Percentiles rank a stretch among this genome's conserved stretches.
phyloP scores from a whole-genome alignment of 148 eudicot species.

The Vaccinium darrowii region DNA sequence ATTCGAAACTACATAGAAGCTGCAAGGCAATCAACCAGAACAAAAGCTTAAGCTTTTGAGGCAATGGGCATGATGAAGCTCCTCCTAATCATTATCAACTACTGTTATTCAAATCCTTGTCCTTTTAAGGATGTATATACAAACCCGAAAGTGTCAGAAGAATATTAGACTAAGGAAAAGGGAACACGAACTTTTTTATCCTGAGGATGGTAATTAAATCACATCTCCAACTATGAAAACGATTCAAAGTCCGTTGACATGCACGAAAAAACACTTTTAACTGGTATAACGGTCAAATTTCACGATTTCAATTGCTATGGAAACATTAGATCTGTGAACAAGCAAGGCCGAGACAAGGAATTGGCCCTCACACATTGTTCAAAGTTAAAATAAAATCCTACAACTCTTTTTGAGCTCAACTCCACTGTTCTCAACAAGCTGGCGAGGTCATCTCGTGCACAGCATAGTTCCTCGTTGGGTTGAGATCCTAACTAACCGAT shows the following conservation, averaged over 20 bases:
- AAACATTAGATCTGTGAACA: not conserved
- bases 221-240: not conserved
- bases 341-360: not conserved
- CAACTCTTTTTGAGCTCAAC: not conserved
- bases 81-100: not conserved
- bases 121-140: not conserved
- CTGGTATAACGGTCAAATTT: not conserved
- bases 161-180: not conserved
- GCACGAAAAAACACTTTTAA: not conserved
- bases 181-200: not conserved
- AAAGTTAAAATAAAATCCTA: not conserved
- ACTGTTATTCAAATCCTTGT: not conserved
- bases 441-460: not conserved
- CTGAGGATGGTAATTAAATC: not conserved
- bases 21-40: not conserved
- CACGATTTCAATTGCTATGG: not conserved
- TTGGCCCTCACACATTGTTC: not conserved
- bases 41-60: not conserved
- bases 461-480: not conserved
- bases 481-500: not conserved
- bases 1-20: not conserved
- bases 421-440: not conserved
- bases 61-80: not conserved
- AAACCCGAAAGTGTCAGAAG: not conserved
- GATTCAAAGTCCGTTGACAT: not conserved